Evolutionary conservation across 768 basidiomycete species (phyloP).

Genomic region (Dioszegia crocea): DNA sequence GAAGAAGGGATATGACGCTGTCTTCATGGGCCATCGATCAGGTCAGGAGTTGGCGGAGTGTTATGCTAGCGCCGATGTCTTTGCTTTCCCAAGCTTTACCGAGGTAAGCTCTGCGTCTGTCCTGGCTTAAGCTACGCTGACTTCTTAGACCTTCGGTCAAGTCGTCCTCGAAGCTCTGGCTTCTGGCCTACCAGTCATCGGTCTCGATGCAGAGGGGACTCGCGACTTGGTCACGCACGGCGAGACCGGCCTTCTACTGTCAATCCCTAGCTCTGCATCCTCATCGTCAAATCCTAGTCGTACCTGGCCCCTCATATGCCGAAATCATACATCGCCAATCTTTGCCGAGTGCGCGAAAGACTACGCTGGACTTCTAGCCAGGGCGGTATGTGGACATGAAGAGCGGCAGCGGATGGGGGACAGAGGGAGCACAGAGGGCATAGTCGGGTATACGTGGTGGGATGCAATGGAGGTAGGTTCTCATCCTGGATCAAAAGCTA

Average conservation of each 20-base stretch:
- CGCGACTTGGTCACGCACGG: slow-evolving; percentile 48
- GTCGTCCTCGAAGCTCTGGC: slow-evolving; percentile 54
- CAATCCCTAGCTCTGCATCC: slow-evolving; percentile 21
- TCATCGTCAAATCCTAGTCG: neutral
- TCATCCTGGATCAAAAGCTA: neutral
- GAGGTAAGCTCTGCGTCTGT: slow-evolving; percentile 31
- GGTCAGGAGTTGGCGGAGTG: slow-evolving; percentile 51
- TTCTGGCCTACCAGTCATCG: slow-evolving; percentile 54
- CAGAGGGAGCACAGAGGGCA: slow-evolving; percentile 37
- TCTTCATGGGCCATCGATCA: slow-evolving; percentile 51
- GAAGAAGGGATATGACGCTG: slow-evolving; percentile 45
- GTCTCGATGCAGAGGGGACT: slow-evolving; percentile 53
- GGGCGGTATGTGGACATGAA: slow-evolving; percentile 19
- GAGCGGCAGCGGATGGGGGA: slow-evolving; percentile 32
- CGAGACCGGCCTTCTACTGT: slow-evolving; percentile 40
- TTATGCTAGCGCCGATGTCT: slow-evolving; percentile 54
- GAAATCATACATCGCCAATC: slow-evolving; percentile 19
- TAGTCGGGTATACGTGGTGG: slow-evolving; percentile 49
- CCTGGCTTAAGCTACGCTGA: neutral
- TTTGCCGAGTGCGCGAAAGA: slow-evolving; percentile 5
- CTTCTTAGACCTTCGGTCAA: slow-evolving; percentile 49
- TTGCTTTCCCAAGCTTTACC: slow-evolving; percentile 52
- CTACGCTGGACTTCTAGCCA: slow-evolving; percentile 39
- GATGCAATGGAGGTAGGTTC: slow-evolving; percentile 49
- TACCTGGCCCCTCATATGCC: slow-evolving; percentile 23